Evolutionary conservation across 73 alveolate species (phyloP).

Genomic region (Uronychia setigera): DNA sequence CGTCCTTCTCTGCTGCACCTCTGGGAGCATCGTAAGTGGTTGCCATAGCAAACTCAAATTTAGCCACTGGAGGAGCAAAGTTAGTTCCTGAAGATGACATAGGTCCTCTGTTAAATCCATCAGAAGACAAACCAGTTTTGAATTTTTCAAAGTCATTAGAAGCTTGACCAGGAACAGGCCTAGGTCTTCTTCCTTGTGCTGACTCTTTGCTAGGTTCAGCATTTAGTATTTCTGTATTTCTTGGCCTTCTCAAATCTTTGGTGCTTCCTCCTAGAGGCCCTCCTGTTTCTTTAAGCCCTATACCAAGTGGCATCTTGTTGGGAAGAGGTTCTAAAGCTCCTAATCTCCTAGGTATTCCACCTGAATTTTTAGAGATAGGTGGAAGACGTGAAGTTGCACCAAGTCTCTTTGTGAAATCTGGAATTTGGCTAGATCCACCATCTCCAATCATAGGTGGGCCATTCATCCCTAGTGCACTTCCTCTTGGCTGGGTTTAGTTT

Average conservation of each 20-base stretch:
- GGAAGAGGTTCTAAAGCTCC: neutral
- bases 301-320: too few species aligned
- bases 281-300: too few species aligned
- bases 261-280: slow-evolving; percentile 1
- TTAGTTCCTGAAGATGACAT: neutral
- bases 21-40: neutral
- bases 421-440: too few species aligned
- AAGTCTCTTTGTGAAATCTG: neutral
- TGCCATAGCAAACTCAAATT: neutral
- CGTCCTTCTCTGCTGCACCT: neutral
- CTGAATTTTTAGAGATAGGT: neutral
- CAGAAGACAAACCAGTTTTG: neutral
- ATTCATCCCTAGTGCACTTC: too few species aligned
- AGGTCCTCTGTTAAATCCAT: neutral
- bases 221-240: neutral
- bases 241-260: neutral
- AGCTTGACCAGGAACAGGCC: too few species aligned
- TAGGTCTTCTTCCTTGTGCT: neutral
- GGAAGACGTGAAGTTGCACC: slow-evolving; percentile 6
- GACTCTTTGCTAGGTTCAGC: neutral
- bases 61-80: slow-evolving; percentile 12
- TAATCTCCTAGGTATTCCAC: neutral
- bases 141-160: too few species aligned
- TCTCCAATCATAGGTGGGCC: too few species aligned
- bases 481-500: too few species aligned